phyloP scores from a whole-genome alignment of 768 basidiomycete genomes.

The Podaxis sp. region DNA sequence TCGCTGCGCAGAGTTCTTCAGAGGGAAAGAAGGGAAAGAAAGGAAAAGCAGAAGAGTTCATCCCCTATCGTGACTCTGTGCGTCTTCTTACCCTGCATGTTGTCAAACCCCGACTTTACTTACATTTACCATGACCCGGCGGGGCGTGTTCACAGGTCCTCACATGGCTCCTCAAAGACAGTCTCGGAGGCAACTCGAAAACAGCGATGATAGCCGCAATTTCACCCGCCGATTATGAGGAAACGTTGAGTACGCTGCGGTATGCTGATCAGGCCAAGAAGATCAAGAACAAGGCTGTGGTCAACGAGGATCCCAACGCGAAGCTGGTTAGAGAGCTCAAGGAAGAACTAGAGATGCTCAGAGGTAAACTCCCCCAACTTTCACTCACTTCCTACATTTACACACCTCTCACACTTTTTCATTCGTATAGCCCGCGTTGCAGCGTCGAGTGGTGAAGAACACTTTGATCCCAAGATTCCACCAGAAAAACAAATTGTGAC shows the following conservation, averaged over 20 bases:
- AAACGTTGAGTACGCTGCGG: slow-evolving; percentile 92
- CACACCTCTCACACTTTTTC: slow-evolving; percentile 2
- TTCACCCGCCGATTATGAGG: slow-evolving; percentile 97
- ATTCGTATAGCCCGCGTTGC: slow-evolving; percentile 63
- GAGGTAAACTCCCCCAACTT: slow-evolving; percentile 43
- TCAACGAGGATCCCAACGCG: slow-evolving; percentile 99
- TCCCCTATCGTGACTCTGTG: slow-evolving; percentile 97
- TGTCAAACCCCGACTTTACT: too few species aligned
- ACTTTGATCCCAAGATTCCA: slow-evolving; percentile 84
- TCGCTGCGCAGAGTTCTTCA: slow-evolving; percentile 66
- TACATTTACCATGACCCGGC: too few species aligned
- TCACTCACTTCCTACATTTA: slow-evolving; percentile 4
- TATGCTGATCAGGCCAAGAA: slow-evolving; percentile 99
- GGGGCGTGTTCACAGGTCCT: slow-evolving; percentile 57
- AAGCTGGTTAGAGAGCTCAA: slow-evolving; percentile 98
- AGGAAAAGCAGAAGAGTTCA: slow-evolving; percentile 85
- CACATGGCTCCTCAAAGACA: slow-evolving; percentile 98
- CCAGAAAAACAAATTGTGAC: slow-evolving; percentile 95
- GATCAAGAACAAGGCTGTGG: slow-evolving; percentile 99
- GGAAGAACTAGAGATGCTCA: slow-evolving; percentile 91
- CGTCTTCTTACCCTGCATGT: slow-evolving; percentile 22
- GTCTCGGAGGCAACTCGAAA: slow-evolving; percentile 94
- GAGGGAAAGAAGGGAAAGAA: slow-evolving; percentile 84
- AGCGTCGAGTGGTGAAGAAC: slow-evolving; percentile 62
- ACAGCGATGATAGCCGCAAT: slow-evolving; percentile 99